Percentiles rank a stretch among this genome's conserved stretches.
These are phyloP conservation scores for Clitocybe nebularis DNA, from an alignment of 1,284 basidiomycete genomes.

Conservation along the genomic window DNA sequence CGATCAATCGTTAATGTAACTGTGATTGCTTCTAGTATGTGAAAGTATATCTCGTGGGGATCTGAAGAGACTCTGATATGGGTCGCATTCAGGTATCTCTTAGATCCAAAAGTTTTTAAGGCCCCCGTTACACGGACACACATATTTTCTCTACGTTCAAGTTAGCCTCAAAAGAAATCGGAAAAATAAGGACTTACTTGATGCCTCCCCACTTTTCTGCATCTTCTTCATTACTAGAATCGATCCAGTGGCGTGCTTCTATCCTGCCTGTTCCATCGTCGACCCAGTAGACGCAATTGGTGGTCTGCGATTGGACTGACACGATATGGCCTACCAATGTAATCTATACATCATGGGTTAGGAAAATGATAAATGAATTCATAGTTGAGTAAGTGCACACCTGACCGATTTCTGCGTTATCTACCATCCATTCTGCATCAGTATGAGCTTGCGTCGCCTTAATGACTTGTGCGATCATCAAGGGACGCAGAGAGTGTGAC, in stretches of 20 bases:
- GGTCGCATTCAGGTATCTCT: constrained; percentile 77
- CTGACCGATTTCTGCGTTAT: constrained; percentile 79
- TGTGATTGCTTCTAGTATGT: constrained; percentile 54
- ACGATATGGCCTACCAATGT: constrained; percentile 82
- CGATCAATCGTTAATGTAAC: constrained; percentile 44
- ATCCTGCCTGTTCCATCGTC: constrained; percentile 90
- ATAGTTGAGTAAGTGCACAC: constrained; percentile 43
- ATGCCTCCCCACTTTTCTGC: constrained; percentile 37
- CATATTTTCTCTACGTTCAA: constrained; percentile 56
- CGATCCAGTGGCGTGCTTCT: constrained; percentile 88
- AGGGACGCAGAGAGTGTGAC: constrained; percentile 74
- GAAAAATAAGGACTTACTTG: constrained; percentile 33
- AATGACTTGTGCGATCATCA: constrained; percentile 80
- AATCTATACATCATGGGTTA: constrained; percentile 36
- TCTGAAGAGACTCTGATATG: constrained; percentile 71
- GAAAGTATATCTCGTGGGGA: constrained; percentile 82
- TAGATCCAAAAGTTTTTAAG: constrained; percentile 84
- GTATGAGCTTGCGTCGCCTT: constrained; percentile 80
- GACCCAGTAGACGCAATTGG: constrained; percentile 78
- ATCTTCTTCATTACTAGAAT: constrained; percentile 54
- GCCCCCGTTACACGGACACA: constrained; percentile 89
- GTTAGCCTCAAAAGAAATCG: constrained; percentile 1
- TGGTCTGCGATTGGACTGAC: constrained; percentile 68
- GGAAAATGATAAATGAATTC: constrained; percentile 6
- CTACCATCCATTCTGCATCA: constrained; percentile 87